phyloP scores from a whole-genome alignment of 1,284 basidiomycete species.

The Cryptococcus sp. region DNA sequence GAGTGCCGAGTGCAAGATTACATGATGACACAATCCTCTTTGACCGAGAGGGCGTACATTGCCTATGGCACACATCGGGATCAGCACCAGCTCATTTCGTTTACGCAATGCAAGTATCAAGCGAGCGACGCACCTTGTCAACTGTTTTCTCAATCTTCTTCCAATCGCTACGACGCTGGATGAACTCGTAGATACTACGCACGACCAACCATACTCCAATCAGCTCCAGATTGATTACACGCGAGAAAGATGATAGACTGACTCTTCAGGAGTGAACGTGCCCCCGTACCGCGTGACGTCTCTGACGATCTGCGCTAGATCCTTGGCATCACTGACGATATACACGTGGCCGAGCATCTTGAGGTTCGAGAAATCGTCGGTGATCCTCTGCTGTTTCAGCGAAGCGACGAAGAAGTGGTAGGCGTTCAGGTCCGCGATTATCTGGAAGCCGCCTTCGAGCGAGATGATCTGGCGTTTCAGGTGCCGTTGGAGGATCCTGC shows the following conservation, averaged over 20 bases:
- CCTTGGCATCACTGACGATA: constrained; percentile 80
- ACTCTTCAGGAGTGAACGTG: constrained; percentile 86
- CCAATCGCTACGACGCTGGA: constrained; percentile 90
- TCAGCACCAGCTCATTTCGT: background rate
- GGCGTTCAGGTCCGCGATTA: constrained; percentile 92
- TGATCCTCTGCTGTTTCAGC: constrained; percentile 68
- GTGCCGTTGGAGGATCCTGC: constrained; percentile 90
- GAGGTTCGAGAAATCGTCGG: constrained; percentile 84
- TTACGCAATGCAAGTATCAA: background rate
- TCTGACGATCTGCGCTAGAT: constrained; percentile 89
- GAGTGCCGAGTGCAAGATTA: constrained; percentile 17
- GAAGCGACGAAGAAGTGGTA: constrained; percentile 86
- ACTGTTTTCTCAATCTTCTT: constrained; percentile 94
- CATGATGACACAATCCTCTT: constrained; percentile 77
- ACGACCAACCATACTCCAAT: constrained; percentile 2
- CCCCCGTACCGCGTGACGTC: constrained; percentile 94
- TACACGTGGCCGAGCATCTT: constrained; percentile 97
- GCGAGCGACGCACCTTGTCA: constrained; percentile 69
- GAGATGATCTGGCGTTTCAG: constrained; percentile 96
- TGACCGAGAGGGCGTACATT: constrained; percentile 88
- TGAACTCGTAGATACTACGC: constrained; percentile 83
- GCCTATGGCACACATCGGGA: too few relatives aligned
- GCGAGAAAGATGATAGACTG: constrained; percentile 27
- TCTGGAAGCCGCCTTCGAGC: constrained; percentile 86
- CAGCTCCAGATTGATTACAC: background rate